Evolutionary conservation across 169 alveolate species (phyloP), one percentile per base, ranked within the genome.

Genomic region (Condylostoma magnum): DNA sequence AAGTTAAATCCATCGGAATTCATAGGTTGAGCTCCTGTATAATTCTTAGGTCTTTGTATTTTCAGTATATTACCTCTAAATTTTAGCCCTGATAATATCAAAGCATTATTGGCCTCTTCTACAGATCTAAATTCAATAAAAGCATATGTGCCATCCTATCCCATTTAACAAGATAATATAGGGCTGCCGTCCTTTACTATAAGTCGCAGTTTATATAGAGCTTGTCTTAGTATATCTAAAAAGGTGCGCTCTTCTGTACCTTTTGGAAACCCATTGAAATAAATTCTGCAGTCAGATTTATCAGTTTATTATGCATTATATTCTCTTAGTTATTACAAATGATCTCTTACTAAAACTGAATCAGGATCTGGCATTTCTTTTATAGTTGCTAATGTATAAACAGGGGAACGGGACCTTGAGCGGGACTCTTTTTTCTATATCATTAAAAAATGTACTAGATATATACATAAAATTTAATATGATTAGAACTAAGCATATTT

Each of bases 51-150:
- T 38, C 88, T 80, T 10, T 78, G 73, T 0, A 80, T 65, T 74
- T 80, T 80, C 56, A 80, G 46, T 5, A 72, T 72, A 28, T 63
- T 37, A 6, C 79, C 82, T 69, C 60, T 48, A 55, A 66, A 48
- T 51, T 55, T 81, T 66, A 76, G 52, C 36, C 87, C 87, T 54
- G 79, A 76, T 22, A 86, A 76, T 48, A 71, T 63, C 30, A 86
- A 55, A 34, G 83, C 82, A 30, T 48, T 44, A 67, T 79, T 86
- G 10, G 99, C 98, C 74, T 95, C 99, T 82, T 95, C 98, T 69
- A 95, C 91, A 27, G 98, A 84, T 31, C 99, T 78, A 69, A 95
- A 93, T 74, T 97, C 99, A 12, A 95, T 90, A 84, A 96, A 95
- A 28, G 97, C 97, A 83, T 93, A 97, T 69, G 89, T 96, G 8